Conservation (phyloP, 2,329 filamentous ascomycete genomes). For the Cephalotrichum gorgonifer region DNA sequence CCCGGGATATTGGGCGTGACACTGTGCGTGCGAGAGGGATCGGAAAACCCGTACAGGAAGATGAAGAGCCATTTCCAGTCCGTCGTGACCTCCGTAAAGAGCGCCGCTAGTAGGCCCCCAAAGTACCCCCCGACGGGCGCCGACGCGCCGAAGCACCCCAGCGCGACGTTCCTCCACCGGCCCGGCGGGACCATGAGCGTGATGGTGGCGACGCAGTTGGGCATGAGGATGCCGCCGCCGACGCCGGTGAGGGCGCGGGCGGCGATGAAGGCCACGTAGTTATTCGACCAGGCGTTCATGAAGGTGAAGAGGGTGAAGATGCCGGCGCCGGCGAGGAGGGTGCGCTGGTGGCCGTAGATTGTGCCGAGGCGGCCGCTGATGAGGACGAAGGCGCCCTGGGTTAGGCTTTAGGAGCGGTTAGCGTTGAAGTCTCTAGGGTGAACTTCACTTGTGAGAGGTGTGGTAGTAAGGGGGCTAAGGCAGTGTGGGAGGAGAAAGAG, state of each 20-base stretch:
- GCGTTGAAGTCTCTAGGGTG: neutral
- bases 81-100: slow-evolving; percentile 21
- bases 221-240: slow-evolving; percentile 51
- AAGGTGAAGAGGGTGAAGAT: slow-evolving; percentile 44
- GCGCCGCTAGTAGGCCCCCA: slow-evolving; percentile 27
- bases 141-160: slow-evolving; percentile 37
- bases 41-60: slow-evolving; percentile 6
- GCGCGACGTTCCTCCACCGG: slow-evolving; percentile 48
- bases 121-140: slow-evolving; percentile 34
- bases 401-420: slow-evolving; percentile 19
- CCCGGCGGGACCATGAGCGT: slow-evolving; percentile 47
- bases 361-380: slow-evolving; percentile 47
- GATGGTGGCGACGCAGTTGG: slow-evolving; percentile 54
- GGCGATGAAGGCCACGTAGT: slow-evolving; percentile 22
- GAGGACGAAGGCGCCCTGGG: slow-evolving; percentile 46
- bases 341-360: slow-evolving; percentile 43
- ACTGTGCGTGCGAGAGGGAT: neutral
- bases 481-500: neutral
- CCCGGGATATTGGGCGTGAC: neutral
- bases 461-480: neutral
- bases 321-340: slow-evolving; percentile 40
- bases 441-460: neutral
- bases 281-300: neutral
- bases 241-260: slow-evolving; percentile 46
- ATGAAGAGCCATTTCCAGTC: slow-evolving; percentile 37